Percentiles rank a stretch among this genome's conserved stretches.
Evolutionary conservation across 352 stramenopile species (phyloP).

Genomic region (Blastocystis sp.): DNA sequence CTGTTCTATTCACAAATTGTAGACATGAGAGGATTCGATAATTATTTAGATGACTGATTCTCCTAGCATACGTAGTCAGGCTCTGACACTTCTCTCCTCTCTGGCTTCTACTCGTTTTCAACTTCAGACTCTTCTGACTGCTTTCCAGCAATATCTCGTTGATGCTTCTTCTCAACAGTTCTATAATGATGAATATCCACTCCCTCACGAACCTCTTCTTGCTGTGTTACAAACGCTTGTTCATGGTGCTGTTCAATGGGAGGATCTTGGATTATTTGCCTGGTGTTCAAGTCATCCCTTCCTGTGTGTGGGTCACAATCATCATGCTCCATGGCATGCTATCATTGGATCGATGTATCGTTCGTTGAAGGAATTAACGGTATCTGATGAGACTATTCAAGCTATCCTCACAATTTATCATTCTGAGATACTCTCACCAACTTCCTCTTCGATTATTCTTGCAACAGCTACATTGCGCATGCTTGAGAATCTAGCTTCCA

Average conservation of each 20-base stretch:
- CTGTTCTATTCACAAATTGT: slow-evolving; percentile 9
- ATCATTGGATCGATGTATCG: background rate
- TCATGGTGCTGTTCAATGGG: background rate
- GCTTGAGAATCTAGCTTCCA: background rate
- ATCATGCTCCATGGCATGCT: background rate
- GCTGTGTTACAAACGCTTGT: background rate
- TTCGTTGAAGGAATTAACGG: background rate
- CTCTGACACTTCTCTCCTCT: background rate
- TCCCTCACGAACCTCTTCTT: background rate
- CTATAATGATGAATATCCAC: slow-evolving; percentile 48
- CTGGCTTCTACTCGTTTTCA: background rate
- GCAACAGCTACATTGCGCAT: background rate
- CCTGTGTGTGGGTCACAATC: background rate
- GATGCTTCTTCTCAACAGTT: background rate
- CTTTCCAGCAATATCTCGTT: slow-evolving; percentile 22
- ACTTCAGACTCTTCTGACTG: background rate
- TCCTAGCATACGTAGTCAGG: background rate
- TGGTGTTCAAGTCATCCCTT: slow-evolving; percentile 48
- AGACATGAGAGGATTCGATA: background rate
- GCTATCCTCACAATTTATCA: background rate
- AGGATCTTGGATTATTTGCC: background rate
- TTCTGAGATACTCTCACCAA: background rate
- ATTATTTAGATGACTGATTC: background rate
- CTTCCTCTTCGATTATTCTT: background rate
- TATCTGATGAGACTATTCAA: background rate